Evolutionary conservation across 2,329 filamentous ascomycete species (phyloP).

Genomic region (Aspergillus hiratsukae): DNA sequence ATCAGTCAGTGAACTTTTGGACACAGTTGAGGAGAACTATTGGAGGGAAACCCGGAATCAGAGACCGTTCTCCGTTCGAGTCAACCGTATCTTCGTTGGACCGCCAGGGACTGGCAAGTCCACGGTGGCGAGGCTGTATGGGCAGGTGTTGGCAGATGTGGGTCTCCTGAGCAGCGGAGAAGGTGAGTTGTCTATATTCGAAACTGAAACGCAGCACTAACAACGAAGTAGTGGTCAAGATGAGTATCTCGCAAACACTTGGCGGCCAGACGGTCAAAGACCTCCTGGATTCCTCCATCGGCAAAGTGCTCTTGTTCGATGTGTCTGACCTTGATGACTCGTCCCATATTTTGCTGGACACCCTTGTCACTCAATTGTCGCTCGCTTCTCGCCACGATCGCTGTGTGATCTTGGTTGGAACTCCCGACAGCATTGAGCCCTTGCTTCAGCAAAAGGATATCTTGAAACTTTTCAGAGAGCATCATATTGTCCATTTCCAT

Average conservation of each 20-base stretch:
- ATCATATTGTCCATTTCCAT: slow-evolving; percentile 11
- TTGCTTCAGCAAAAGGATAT: slow-evolving; percentile 7
- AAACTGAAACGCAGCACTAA: neutral
- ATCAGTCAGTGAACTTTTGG: slow-evolving; percentile 12
- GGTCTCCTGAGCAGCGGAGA: slow-evolving; percentile 11
- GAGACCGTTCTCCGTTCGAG: slow-evolving; percentile 11
- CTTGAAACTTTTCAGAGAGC: slow-evolving; percentile 1
- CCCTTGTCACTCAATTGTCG: slow-evolving; percentile 4
- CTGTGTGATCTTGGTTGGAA: slow-evolving; percentile 14
- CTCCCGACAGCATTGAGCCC: slow-evolving; percentile 8
- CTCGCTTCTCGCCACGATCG: slow-evolving; percentile 4
- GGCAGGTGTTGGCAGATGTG: slow-evolving; percentile 15
- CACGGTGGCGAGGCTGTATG: slow-evolving; percentile 18
- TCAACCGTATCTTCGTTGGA: slow-evolving; percentile 17
- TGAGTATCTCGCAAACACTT: slow-evolving; percentile 3
- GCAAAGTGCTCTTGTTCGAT: slow-evolving; percentile 15
- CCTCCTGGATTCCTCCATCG: slow-evolving; percentile 7
- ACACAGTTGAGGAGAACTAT: slow-evolving; percentile 15
- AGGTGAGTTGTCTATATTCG: slow-evolving; percentile 1
- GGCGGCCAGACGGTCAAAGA: neutral
- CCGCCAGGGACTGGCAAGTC: slow-evolving; percentile 19
- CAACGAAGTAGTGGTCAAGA: neutral
- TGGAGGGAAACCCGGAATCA: slow-evolving; percentile 16
- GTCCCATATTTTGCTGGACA: slow-evolving; percentile 4
- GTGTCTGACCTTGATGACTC: slow-evolving; percentile 8